Evolutionary conservation across 305 asterid genomes (phyloP), one percentile per base, ranked within the genome.

Genomic region (Fraxinus nigra): DNA sequence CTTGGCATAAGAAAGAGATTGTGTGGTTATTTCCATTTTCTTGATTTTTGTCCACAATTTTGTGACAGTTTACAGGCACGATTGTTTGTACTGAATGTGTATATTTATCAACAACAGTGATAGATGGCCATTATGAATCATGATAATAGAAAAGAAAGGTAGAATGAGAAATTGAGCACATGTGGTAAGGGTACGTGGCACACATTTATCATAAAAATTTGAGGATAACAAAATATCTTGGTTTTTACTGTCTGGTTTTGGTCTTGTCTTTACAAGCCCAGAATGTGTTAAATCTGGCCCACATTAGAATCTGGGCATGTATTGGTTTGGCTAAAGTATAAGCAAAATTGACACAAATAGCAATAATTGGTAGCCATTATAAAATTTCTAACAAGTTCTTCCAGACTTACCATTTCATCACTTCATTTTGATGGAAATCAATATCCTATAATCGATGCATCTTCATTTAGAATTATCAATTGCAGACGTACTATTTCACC

Each of bases 1-100:
- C 75, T 79, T 87, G 33, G 87, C 85, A 79, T 83, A 85, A 7
- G 86, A 87, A 34, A 83, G 63, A 37, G 87, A 79, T 80, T 83
- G 82, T 46, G 84, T 76, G 14, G 51, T 54, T 81, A 85, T 87
- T 80, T 85, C 87, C 82, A 87, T 85, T 28, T 1, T 38, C 80
- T 73, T 30, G 34, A 54, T 37, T 16, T 11, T 43, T 75, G 16
- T 38, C 48, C 48, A 38, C 77, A 54, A 75, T 24, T 38, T 4
- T 79, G n/a, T 75, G 77, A n/a, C 63, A 35, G 75, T 40, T 38
- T 51, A 16, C 54, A 24, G 74, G 18, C 30, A 48, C 30, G 59
- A 35, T 28, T 32, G 34, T 26, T 30, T 11, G 1, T 3, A 28
- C 7, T 77, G 6, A 63, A 77, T 26, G 63, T 77, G 48, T 20